Conservation (phyloP, 192 early-diverging fungal species). For the Rhizoclosmatium sp. region DNA sequence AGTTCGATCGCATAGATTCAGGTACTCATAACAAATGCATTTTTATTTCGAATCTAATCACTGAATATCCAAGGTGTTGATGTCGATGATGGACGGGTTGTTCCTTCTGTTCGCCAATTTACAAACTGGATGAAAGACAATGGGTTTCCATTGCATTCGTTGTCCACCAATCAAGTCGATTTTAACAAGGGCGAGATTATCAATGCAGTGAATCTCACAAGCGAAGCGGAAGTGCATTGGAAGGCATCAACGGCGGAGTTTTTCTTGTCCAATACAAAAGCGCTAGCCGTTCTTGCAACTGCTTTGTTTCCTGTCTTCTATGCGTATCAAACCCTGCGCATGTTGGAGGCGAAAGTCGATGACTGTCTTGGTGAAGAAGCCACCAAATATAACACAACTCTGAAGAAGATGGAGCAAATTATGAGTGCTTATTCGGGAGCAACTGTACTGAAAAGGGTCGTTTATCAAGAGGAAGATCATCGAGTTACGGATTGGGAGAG, state of each 20-base stretch:
- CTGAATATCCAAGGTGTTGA: too few species aligned
- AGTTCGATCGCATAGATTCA: too few species aligned
- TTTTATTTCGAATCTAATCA: too few species aligned
- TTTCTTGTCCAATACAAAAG: background rate
- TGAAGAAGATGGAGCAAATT: background rate
- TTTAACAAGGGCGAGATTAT: background rate
- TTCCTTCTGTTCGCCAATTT: background rate
- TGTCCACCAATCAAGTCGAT: background rate
- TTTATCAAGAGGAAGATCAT: background rate
- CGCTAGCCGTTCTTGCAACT: background rate
- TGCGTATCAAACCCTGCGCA: background rate
- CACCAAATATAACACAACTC: background rate
- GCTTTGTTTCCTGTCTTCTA: background rate
- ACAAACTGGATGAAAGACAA: background rate
- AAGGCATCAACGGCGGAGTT: background rate
- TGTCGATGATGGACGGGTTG: too few species aligned
- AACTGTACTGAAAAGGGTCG: background rate
- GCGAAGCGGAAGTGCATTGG: background rate
- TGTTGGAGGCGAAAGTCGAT: background rate
- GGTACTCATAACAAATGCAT: too few species aligned
- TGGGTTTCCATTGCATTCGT: background rate
- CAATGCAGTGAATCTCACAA: background rate
- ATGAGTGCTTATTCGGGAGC: background rate
- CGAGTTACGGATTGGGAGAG: background rate
- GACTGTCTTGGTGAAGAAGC: background rate